These are phyloP conservation scores for Fusarium sp. DNA, from an alignment of 2,329 filamentous ascomycete genomes.

Conservation along the genomic window DNA sequence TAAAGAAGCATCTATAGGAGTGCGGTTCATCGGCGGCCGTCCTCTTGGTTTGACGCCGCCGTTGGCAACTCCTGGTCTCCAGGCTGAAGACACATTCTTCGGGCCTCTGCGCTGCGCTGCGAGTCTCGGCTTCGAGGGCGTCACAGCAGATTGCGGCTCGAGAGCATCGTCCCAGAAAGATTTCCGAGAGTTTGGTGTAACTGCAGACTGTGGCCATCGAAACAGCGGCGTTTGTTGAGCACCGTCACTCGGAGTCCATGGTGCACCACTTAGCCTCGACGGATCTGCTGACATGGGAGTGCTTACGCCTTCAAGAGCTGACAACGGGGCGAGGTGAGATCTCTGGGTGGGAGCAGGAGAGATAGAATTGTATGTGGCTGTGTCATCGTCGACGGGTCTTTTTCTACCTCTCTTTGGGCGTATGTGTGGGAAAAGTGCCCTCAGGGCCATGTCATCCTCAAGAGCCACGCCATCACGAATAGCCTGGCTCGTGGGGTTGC, in stretches of 20 bases:
- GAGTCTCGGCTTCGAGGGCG: constrained; percentile 69
- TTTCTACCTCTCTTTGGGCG: constrained; percentile 73
- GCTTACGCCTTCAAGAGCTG: constrained; percentile 58
- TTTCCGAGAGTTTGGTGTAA: constrained; percentile 72
- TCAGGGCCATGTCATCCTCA: constrained; percentile 89
- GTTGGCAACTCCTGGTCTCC: constrained; percentile 76
- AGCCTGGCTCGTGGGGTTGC: constrained; percentile 72
- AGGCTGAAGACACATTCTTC: constrained; percentile 89
- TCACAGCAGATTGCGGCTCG: constrained; percentile 81
- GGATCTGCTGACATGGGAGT: constrained; percentile 65
- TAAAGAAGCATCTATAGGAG: constrained; percentile 66
- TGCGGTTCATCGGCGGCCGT: constrained; percentile 78
- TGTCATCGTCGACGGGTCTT: constrained; percentile 73
- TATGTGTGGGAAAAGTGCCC: constrained; percentile 84
- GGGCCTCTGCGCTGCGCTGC: constrained; percentile 75
- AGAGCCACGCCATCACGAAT: constrained; percentile 84
- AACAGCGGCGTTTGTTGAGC: constrained; percentile 71
- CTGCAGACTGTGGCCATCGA: constrained; percentile 82
- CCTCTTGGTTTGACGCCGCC: constrained; percentile 80
- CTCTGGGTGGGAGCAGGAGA: constrained; percentile 73
- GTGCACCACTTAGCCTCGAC: constrained; percentile 54
- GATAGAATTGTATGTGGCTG: constrained; percentile 54
- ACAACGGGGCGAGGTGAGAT: constrained; percentile 70
- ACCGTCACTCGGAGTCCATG: constrained; percentile 50
- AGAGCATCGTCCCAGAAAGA: constrained; percentile 67